phyloP scores from a whole-genome alignment of 768 basidiomycete genomes.

The Gelatoporia subvermispora region DNA sequence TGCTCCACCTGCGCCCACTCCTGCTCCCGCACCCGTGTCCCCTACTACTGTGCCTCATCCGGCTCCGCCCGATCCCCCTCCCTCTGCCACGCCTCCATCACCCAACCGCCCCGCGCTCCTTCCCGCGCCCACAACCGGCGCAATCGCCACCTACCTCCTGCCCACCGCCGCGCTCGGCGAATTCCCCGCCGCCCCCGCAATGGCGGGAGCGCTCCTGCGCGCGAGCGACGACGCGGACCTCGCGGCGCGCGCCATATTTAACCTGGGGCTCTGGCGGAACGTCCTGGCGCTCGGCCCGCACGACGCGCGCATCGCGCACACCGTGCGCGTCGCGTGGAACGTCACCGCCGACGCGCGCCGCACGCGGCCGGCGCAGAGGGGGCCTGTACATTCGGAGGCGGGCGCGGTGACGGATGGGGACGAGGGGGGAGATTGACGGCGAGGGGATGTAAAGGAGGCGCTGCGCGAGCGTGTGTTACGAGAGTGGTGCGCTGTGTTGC shows the following conservation, averaged over 20 bases:
- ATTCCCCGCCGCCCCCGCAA: conserved; percentile 56
- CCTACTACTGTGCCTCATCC: neutral
- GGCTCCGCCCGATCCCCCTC: neutral
- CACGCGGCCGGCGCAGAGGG: conserved; percentile 17
- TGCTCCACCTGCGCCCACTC: neutral
- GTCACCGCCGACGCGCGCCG: conserved; percentile 63
- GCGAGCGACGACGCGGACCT: conserved; percentile 31
- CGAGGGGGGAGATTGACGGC: neutral
- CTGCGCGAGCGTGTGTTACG: neutral
- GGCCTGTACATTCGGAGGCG: neutral
- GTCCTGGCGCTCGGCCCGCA: conserved; percentile 49
- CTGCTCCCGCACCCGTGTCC: neutral
- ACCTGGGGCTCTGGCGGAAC: conserved; percentile 67
- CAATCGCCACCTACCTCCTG: conserved; percentile 48
- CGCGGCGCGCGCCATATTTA: conserved; percentile 33
- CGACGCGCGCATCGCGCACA: conserved; percentile 39
- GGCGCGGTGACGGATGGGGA: neutral
- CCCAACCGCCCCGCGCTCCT: neutral
- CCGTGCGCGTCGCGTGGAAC: conserved; percentile 64
- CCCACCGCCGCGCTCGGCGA: conserved; percentile 46
- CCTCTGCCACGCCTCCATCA: neutral
- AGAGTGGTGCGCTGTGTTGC: neutral
- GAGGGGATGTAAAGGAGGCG: neutral
- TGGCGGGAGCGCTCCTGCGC: conserved; percentile 47
- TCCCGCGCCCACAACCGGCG: conserved; percentile 1